Base-by-base conservation (phyloP, 1,139 yeast species). In the Magnusiomyces ingens region DNA sequence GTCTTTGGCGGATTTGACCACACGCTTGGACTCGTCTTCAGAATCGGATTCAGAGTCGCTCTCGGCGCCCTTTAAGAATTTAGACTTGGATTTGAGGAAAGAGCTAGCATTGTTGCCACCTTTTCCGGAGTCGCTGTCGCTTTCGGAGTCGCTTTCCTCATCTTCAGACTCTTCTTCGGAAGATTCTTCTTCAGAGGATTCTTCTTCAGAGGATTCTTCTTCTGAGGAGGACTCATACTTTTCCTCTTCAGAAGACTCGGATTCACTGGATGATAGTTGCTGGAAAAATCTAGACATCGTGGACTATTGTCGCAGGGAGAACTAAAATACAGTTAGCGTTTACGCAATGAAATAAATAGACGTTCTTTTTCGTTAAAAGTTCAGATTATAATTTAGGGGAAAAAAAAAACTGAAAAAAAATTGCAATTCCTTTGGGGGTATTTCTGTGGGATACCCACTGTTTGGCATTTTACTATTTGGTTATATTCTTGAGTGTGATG, bases 1-100 rank as follows among this genome's bases (percentile, higher is more conserved):
- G 62, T 91, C 98, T 73, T 86, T 89, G 55, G 97, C 96, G 57
- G 94, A 83, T 73, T 87, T 91, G 63, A 93, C 97, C 49, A 90
- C 89, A 65, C 85, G 86, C 70, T 84, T 85, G 53, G 66, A 70
- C 50, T 80, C 85, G 52, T 74, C 78, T 57, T 82, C 88, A 52
- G 73, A 67, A 54, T 78, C 83, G 48, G 75, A 71, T 10, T 46
- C 49, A 49, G 78, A 74, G 48, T 78, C 80, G 58, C 77, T 80
- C 57, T 73, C 72, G 59, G 55, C 61, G 15, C 69, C 69, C 58
- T 69, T 69, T 57, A 70, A 75, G 75, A 60, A 70, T 57, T 80
- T 76, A 62, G 76, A 76, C 58, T 80, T 76, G 62, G 76, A 76
- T 65, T 80, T 80, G 69, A 80, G 72, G 71, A 80, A 81, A 64